Base-by-base conservation (phyloP, 2,329 filamentous ascomycete species). In the Xylaria sp. region DNA sequence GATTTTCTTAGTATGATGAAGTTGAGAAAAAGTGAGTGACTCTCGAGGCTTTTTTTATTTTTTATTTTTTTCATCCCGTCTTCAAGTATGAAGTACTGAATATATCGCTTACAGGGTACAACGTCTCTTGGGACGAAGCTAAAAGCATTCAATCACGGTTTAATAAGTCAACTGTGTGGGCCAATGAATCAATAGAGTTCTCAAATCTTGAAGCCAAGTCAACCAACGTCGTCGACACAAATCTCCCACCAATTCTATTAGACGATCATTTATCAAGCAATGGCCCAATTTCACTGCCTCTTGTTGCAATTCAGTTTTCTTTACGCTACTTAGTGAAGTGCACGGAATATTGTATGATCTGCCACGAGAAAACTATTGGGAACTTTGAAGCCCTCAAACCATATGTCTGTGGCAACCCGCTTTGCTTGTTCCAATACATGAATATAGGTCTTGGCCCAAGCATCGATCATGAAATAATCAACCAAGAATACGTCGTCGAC, bases 381-480 rank as follows among this genome's bases (percentile, higher is more conserved):
- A 86, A 88, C 0, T 90, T 95, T 44, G 88, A 91, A 74, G 88
- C 91, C 1, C 82, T 94, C 68, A 93, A 92, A 73, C 92, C 92
- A 2, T 93, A 92, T 69, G 93, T 97, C 53, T 98, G 94, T 80
- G 87, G 88, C 25, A 86, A 88, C 13, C 83, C 86, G 1, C 84
- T 98, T 2, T 98, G 94, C 75, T 82, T 97, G 3, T 97, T 92
- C 75, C 94, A 98, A 76, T 97, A 96, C 81, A 92, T 97, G 85
- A 85, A 88, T 18, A 84, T 97, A n/a, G 93, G 93, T 0, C 91
- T 97, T 75, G 94, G 94, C 0, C 92, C 93, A 1, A 93, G 89
- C 74, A 89, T 97, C 65, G 94, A 98, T 77, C 90, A 94, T 76
- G 93, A 97, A 76, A 92, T 98, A 25, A 76, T 92, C 29, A 87